These are phyloP conservation scores for Penicillium paneum DNA, from an alignment of 2,329 filamentous ascomycete genomes.

Conservation along the genomic window DNA sequence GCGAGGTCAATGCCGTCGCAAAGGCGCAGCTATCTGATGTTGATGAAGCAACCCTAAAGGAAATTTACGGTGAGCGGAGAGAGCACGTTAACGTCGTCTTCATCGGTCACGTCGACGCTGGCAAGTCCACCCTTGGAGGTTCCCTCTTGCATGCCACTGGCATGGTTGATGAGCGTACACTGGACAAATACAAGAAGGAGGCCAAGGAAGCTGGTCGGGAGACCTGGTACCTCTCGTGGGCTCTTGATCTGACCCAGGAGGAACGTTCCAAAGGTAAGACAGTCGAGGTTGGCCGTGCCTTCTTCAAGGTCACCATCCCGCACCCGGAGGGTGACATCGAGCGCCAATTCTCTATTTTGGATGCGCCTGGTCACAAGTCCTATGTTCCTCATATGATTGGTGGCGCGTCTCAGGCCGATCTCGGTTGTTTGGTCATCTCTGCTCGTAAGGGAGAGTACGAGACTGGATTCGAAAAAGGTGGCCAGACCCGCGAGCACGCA, in stretches of 20 bases:
- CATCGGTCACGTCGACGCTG: conserved; percentile 96
- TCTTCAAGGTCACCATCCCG: conserved; percentile 71
- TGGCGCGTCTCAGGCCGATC: conserved; percentile 85
- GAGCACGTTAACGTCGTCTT: conserved; percentile 92
- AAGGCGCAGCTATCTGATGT: conserved; percentile 78
- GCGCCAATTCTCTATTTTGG: conserved; percentile 91
- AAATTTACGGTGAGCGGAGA: conserved; percentile 83
- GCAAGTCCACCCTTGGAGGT: conserved; percentile 93
- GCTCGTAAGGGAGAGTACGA: conserved; percentile 98
- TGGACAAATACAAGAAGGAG: conserved; percentile 97
- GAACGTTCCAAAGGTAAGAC: conserved; percentile 96
- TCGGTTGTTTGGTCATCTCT: conserved; percentile 93
- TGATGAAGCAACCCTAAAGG: conserved; percentile 80
- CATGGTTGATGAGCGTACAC: conserved; percentile 98
- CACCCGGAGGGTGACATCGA: conserved; percentile 59
- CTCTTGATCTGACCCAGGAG: conserved; percentile 93
- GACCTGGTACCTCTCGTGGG: conserved; percentile 99
- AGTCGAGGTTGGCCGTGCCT: conserved; percentile 91
- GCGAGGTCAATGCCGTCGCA: conserved; percentile 77
- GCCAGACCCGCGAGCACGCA: conserved; percentile 95
- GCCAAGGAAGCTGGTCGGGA: conserved; percentile 95
- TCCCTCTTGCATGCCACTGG: conserved; percentile 89
- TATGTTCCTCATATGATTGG: conserved; percentile 99
- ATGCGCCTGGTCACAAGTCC: conserved; percentile 96
- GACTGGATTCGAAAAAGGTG: conserved; percentile 94